phyloP scores from a whole-genome alignment of 148 eudicot species.

The Drosera capensis region DNA sequence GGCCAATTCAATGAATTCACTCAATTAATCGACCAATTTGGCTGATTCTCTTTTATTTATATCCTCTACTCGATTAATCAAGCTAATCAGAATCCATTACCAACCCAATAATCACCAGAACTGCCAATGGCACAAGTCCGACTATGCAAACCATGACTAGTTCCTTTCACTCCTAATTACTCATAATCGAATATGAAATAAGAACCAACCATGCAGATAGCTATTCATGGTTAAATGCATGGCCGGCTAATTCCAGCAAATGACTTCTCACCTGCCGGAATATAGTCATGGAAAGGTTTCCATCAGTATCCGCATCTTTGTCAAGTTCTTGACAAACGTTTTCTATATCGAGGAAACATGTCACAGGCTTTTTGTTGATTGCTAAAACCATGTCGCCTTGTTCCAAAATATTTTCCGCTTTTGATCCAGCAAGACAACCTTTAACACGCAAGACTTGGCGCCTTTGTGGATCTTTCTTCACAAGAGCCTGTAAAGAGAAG shows the following conservation, averaged over 20 bases:
- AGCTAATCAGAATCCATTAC: too few species aligned
- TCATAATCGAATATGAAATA: too few species aligned
- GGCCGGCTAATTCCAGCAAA: neutral
- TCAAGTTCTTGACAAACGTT: constrained; percentile 75
- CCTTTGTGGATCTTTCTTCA: constrained; percentile 76
- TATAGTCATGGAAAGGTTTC: constrained; percentile 56
- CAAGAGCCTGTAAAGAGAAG: constrained; percentile 51
- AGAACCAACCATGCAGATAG: too few species aligned
- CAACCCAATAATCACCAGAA: too few species aligned
- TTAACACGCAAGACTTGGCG: constrained; percentile 91
- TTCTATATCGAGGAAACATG: constrained; percentile 83
- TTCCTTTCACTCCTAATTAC: too few species aligned
- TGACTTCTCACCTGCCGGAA: constrained; percentile 59
- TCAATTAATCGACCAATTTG: too few species aligned
- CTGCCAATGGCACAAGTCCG: too few species aligned
- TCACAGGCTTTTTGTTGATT: constrained; percentile 63
- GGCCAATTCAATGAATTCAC: too few species aligned
- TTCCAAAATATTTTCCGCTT: constrained; percentile 67
- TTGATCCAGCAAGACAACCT: constrained; percentile 96
- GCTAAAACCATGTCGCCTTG: constrained; percentile 96
- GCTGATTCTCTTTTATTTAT: too few species aligned
- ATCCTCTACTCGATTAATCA: too few species aligned
- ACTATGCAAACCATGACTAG: too few species aligned
- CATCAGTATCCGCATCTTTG: constrained; percentile 32
- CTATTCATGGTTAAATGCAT: too few species aligned